Evolutionary conservation across 164 flowering plant genomes (phyloP).

Genomic region (Umbellularia californica): DNA sequence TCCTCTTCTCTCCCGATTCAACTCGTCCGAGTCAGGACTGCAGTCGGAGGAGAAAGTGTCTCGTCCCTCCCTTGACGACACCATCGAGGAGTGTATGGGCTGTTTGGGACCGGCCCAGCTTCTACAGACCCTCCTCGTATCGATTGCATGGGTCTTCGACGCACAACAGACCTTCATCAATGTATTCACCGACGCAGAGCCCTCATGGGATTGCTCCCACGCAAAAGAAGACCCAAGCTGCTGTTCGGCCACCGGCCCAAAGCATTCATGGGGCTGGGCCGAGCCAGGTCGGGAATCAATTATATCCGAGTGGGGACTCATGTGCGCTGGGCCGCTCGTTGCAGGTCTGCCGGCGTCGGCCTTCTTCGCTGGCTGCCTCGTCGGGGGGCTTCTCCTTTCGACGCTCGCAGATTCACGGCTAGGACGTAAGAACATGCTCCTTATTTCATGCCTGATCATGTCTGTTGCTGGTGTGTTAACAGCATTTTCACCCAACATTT

Average conservation of each 20-base stretch:
- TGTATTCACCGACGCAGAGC: conserved; percentile 51
- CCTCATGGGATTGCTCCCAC: conserved; percentile 49
- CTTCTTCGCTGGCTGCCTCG: conserved; percentile 60
- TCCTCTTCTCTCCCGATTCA: conserved; percentile 6
- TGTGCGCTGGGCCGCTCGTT: conserved; percentile 39
- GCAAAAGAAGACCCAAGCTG: not conserved
- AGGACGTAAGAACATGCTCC: conserved; percentile 60
- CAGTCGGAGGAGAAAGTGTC: not conserved
- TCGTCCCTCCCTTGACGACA: conserved; percentile 30
- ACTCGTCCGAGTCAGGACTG: not conserved
- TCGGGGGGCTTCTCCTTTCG: conserved; percentile 52
- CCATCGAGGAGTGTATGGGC: conserved; percentile 47
- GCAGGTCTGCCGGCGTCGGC: conserved; percentile 56
- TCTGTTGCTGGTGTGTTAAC: conserved; percentile 32
- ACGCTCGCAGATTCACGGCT: conserved; percentile 62
- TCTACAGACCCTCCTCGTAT: conserved; percentile 45
- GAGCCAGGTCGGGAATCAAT: conserved; percentile 25
- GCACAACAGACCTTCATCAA: conserved; percentile 66
- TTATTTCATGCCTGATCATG: conserved; percentile 47
- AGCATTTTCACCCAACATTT: conserved; percentile 42
- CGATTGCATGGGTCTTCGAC: conserved; percentile 56
- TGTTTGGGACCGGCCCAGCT: conserved; percentile 42
- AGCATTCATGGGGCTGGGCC: conserved; percentile 54
- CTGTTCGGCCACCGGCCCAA: conserved; percentile 19
- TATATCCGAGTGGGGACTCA: conserved; percentile 54